Base-by-base conservation (phyloP, 1,139 yeast species). In the Debaryomyces robertsiae region DNA sequence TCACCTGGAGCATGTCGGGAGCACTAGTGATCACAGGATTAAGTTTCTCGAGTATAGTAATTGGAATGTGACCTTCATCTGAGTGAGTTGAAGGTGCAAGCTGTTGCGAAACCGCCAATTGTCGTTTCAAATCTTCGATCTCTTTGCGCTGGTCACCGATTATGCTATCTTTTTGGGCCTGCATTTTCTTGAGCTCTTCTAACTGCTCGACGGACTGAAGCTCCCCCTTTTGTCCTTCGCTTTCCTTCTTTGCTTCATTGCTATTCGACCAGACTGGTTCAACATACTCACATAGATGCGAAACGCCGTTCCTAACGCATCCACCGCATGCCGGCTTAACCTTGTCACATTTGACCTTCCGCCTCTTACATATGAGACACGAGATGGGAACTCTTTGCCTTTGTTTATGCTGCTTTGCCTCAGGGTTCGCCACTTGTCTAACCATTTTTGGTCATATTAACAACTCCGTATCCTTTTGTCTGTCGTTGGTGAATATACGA, bases 281-380 rank as follows among this genome's bases (percentile, higher is more conserved):
- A 11, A 68, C 42, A 44, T 71, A 73, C 38, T 65, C 65, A 49
- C 78, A 73, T 27, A 69, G 49, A 50, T 72, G 75, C 23, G 65
- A 63, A 19, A 70, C 77, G 5, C 73, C 72, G 45, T 71, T 69
- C 42, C 60, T 61, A 3, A 62, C 55, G 55, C 78, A 73, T 6
- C 75, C 76, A 2, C 73, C 64, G 50, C 78, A 73, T 2, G 69
- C 57, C 2, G 78, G 78, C 41, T 61, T 58, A 19, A 49, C 64
- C 44, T 70, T 69, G 48, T 72, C 77, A 56, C 78, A 73, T 43
- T 68, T 69, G 45, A 73, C 77, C 52, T 73, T 72, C 22, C 78
- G 49, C 43, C 65, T 64, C 44, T 71, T 62, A 50, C 78, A 73
- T 41, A 68, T 65, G 29, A 69, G 54, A 46, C 78, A 73, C 24